phyloP scores from a whole-genome alignment of 441 rosid genomes.

The Populus trichocarpa region DNA sequence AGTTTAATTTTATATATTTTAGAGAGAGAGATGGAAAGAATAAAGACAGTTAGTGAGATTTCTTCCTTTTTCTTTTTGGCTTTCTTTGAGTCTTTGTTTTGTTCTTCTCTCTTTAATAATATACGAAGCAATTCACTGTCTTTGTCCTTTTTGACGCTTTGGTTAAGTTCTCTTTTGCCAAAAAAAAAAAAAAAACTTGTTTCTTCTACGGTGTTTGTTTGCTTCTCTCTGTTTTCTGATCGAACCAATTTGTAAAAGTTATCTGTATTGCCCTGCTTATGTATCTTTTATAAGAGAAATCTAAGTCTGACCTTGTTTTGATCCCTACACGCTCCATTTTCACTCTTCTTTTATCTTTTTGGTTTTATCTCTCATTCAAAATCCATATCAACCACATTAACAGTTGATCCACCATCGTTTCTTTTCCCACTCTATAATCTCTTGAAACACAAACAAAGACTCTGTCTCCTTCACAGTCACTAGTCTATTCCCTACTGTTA shows the following conservation, averaged over 20 bases:
- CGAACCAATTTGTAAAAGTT: background rate
- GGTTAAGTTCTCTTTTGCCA: background rate
- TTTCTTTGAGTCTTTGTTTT: background rate
- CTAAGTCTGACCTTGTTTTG: background rate
- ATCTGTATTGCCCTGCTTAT: background rate
- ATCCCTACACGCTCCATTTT: background rate
- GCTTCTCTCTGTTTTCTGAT: background rate
- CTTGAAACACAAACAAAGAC: background rate
- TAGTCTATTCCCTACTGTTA: background rate
- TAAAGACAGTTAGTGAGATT: conserved; percentile 5
- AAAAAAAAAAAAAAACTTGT: background rate
- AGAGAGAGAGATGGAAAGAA: background rate
- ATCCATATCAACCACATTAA: background rate
- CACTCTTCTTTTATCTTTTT: background rate
- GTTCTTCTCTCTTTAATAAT: background rate
- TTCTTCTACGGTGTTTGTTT: background rate
- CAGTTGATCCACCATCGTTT: background rate
- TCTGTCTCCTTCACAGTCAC: background rate
- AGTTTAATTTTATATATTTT: conserved; percentile 22
- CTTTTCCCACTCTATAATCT: background rate
- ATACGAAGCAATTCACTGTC: background rate
- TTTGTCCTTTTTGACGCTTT: background rate
- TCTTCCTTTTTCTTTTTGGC: background rate
- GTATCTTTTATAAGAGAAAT: too few relatives aligned
- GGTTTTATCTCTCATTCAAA: too few relatives aligned